These are phyloP conservation scores for Stagonosporopsis vannaccii DNA, from an alignment of 2,329 filamentous ascomycete genomes.

Conservation along the genomic window DNA sequence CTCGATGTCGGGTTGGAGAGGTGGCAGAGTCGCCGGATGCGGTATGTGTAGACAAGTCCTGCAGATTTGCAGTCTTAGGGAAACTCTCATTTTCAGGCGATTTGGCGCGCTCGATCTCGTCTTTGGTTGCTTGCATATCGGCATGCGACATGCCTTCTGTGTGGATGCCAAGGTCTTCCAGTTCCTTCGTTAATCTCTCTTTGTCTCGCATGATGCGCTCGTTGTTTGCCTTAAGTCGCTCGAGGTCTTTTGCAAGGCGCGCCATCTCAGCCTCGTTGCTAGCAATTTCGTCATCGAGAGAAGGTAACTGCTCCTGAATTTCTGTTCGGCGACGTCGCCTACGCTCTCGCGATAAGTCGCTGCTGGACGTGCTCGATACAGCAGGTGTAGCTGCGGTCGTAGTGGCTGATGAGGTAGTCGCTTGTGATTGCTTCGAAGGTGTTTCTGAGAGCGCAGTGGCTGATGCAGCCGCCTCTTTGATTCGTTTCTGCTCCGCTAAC, in stretches of 20 bases:
- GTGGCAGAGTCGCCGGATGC: background rate
- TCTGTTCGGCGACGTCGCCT: constrained; percentile 53
- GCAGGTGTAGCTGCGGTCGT: too few species aligned
- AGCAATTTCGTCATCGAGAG: constrained; percentile 55
- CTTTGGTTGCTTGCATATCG: constrained; percentile 53
- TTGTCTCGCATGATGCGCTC: constrained; percentile 52
- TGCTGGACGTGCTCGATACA: background rate
- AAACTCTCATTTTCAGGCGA: constrained; percentile 17
- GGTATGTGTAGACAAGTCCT: background rate
- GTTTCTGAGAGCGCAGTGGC: background rate
- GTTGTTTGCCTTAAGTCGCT: constrained; percentile 49
- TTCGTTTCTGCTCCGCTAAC: constrained; percentile 32
- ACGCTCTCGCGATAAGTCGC: constrained; percentile 14
- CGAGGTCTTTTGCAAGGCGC: constrained; percentile 55
- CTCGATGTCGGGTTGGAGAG: background rate
- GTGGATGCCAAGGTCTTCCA: constrained; percentile 58
- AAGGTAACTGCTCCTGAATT: constrained; percentile 57
- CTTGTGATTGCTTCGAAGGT: background rate
- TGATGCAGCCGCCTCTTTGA: constrained; percentile 25
- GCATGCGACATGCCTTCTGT: constrained; percentile 56
- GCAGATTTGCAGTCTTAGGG: background rate
- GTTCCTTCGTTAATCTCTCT: constrained; percentile 55
- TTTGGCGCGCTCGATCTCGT: constrained; percentile 45
- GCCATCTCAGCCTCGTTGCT: constrained; percentile 49
- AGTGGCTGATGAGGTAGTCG: too few species aligned